Evolutionary conservation across 73 alveolate species (phyloP), one percentile per base, ranked within the genome.

Genomic region (Paramecium biaurelia): DNA sequence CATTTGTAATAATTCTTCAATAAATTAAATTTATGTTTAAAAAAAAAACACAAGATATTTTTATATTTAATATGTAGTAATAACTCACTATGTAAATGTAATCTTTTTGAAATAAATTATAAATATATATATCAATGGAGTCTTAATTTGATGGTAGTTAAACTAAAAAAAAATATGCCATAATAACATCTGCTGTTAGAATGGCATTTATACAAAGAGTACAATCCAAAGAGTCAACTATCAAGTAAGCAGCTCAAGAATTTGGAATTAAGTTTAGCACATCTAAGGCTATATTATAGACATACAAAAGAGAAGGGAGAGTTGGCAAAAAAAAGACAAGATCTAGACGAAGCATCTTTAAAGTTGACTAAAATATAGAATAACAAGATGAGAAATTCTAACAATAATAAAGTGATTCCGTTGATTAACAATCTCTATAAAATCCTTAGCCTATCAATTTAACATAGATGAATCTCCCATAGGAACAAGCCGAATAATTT

Each of bases 241-340:
- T 89, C 49, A 89, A 89, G 42, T 63, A 89, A 53, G 94, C 94
- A 32, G 89, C 94, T 38, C 26, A 70, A 49, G 94, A 89, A 70
- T 89, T 89, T 28, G 94, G 94, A 63, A 45, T 89, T 23, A 89
- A 89, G 84, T 89, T 89, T 85, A 57, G 88, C 47, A 89, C 94
- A 9, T 89, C 94, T 28, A 89, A 89, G 30, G 94, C 94, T 56
- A 89, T 89, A 7, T 72, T 89, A 12, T 24, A 89, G 53, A 89
- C 94, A 4, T 89, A 41, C 92, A 68, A 63, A 18, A 70, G 47
- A 28, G 94, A 89, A 89, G 94, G 94, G 0, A 76, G 94, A 45
- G 76, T 89, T 10, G 94, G 94, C 6, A 89, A 89, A 67, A 89
- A 89, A 85, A 89, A 89, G 42, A 89, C 92, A 0, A 76, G 94